phyloP scores from a whole-genome alignment of 2,329 filamentous ascomycete genomes.

The Penicillium sp. region DNA sequence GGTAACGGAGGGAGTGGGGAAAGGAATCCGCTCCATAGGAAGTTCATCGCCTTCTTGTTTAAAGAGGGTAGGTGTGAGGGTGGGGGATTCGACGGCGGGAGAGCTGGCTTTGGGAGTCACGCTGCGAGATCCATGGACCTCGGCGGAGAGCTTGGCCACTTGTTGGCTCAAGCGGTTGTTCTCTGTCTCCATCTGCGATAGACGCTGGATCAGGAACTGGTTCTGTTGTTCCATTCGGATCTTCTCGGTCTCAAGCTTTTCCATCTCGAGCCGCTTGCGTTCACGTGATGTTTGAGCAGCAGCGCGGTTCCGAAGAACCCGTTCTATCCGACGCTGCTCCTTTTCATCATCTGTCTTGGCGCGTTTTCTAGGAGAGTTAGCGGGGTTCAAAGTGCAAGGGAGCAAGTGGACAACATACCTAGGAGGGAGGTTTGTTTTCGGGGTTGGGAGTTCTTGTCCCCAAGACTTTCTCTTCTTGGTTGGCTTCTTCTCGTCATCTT shows the following conservation, averaged over 20 bases:
- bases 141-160: conserved; percentile 49
- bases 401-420: conserved; percentile 54
- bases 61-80: conserved; percentile 42
- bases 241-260: conserved; percentile 70
- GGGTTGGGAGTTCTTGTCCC: conserved; percentile 94
- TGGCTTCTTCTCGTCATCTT: conserved; percentile 63
- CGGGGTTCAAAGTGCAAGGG: neutral
- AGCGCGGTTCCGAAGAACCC: conserved; percentile 91
- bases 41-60: conserved; percentile 46
- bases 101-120: conserved; percentile 39
- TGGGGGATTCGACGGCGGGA: conserved; percentile 36
- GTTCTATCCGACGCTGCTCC: conserved; percentile 94
- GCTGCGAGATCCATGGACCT: conserved; percentile 43
- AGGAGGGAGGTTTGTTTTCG: conserved; percentile 92
- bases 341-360: conserved; percentile 99
- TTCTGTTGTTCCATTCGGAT: conserved; percentile 67
- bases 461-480: conserved; percentile 97
- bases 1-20: conserved; percentile 38
- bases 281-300: conserved; percentile 96
- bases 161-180: conserved; percentile 51
- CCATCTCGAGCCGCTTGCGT: conserved; percentile 84
- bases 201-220: conserved; percentile 63
- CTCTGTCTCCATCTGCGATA: conserved; percentile 59
- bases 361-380: conserved; percentile 65
- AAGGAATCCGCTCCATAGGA: conserved; percentile 40